phyloP scores from a whole-genome alignment of 169 alveolate genomes.

The Perkinsus olseni region DNA sequence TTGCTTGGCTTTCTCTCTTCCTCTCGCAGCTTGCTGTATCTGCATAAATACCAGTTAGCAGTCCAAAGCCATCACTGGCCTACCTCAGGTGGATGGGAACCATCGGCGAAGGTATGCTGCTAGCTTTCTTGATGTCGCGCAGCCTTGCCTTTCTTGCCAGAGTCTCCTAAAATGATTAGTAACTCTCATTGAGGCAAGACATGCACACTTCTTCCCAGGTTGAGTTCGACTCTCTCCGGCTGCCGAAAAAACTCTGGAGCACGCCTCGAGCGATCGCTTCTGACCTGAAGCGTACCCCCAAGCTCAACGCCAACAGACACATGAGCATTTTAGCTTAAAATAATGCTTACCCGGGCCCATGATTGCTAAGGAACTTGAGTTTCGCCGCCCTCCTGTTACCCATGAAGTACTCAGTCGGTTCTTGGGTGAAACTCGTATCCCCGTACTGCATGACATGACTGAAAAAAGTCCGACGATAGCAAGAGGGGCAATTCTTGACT shows the following conservation, averaged over 20 bases:
- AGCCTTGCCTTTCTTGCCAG: not conserved
- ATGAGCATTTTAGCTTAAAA: not conserved
- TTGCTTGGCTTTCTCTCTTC: not conserved
- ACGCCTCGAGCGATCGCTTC: too few species aligned
- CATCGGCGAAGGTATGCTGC: not conserved
- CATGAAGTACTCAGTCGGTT: not conserved
- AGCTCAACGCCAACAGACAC: too few species aligned
- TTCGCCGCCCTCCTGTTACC: not conserved
- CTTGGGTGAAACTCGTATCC: conserved; percentile 13
- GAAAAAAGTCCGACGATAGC: not conserved
- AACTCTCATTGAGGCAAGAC: too few species aligned
- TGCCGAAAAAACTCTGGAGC: too few species aligned
- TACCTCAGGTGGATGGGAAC: not conserved
- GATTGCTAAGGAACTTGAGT: not conserved
- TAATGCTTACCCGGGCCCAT: not conserved
- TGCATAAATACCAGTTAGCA: not conserved
- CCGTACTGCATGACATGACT: conserved; percentile 63
- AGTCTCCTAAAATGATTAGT: not conserved
- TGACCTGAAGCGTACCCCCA: too few species aligned
- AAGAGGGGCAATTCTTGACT: not conserved
- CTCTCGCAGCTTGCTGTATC: not conserved
- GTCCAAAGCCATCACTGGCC: not conserved
- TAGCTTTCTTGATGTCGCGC: not conserved
- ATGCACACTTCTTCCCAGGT: too few species aligned
- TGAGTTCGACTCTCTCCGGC: too few species aligned